Evolutionary conservation across 176 grass and related monocot genomes (phyloP), one percentile per base, ranked within the genome.

Genomic region (Themeda triandra): DNA sequence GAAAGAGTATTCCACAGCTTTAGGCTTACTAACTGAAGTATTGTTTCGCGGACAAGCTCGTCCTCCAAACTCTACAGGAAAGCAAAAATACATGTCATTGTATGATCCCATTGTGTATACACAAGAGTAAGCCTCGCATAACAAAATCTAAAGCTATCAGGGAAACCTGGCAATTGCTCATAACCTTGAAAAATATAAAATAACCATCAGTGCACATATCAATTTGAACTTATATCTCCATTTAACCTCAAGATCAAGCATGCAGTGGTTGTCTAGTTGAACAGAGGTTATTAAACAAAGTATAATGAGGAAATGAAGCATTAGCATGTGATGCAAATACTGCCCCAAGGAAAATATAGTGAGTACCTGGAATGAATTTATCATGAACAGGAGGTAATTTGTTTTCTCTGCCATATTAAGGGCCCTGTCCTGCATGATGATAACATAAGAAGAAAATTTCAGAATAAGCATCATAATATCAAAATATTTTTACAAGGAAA

Each of bases 301-400:
- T 27, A 75, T 39, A 69, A 63, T 66, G 5, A 2, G 56, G 13
- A 41, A 60, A 31, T 33, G 6, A 21, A 46, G 59, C 60, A 83
- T 79, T 9, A 69, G 18, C 49, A 68, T 87, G 30, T 49, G 30
- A 81, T 54, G 11, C 32, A 62, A 77, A 81, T 64, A 32, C 21
- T 58, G 27, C 19, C 21, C 21, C 62, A 4, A 29, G 39, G 67
- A 85, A 31, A 42, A 40, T 33, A 37, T 62, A 79, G 35, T 27
- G 45, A 71, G 66, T 92, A 97, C 94, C 94, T 99, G 91, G 88
- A 99, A 99, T 6, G 90, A 89, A 89, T 99, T 94, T 87, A 99
- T 99, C 91, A 99, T 89, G 88, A 96, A 99, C 67, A 99, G 78
- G 21, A 99, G 92, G 71, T 99, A 96, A 74, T 94, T 99, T 49